Conservation (phyloP, 768 basidiomycete genomes). For the Pisolithus tinctorius region DNA sequence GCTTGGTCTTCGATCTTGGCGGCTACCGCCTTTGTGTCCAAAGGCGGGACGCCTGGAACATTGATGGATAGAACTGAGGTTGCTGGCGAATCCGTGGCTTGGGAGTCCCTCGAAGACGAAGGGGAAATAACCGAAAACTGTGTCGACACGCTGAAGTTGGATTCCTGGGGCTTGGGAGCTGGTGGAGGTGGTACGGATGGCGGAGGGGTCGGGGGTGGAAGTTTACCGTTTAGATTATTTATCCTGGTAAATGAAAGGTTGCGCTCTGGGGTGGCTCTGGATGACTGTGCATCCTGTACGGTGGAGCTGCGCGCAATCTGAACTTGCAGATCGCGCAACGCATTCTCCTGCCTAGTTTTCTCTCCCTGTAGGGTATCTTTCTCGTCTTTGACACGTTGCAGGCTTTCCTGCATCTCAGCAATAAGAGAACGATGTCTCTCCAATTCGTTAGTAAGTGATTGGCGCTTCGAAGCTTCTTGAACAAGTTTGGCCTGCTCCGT, state of each 20-base stretch:
- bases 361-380: conserved; percentile 72
- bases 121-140: conserved; percentile 50
- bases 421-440: conserved; percentile 72
- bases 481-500: conserved; percentile 56
- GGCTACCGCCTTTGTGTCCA: conserved; percentile 48
- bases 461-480: conserved; percentile 67
- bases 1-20: conserved; percentile 65
- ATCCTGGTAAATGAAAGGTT: conserved; percentile 49
- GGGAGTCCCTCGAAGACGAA: conserved; percentile 65
- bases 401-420: conserved; percentile 69
- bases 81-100: conserved; percentile 53
- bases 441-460: conserved; percentile 67
- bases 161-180: conserved; percentile 51
- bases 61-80: conserved; percentile 50
- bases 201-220: conserved; percentile 76
- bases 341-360: conserved; percentile 56
- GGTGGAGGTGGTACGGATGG: conserved; percentile 85
- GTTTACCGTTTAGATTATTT: conserved; percentile 62
- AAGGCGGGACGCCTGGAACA: conserved; percentile 24
- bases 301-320: conserved; percentile 54
- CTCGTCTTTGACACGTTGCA: conserved; percentile 77
- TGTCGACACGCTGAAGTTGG: conserved; percentile 53
- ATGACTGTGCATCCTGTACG: conserved; percentile 36
- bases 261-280: conserved; percentile 48
- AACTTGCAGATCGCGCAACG: conserved; percentile 75